Evolutionary conservation across 164 flowering plant species (phyloP), one percentile per base, ranked within the genome.

Genomic region (Taxillus chinensis): DNA sequence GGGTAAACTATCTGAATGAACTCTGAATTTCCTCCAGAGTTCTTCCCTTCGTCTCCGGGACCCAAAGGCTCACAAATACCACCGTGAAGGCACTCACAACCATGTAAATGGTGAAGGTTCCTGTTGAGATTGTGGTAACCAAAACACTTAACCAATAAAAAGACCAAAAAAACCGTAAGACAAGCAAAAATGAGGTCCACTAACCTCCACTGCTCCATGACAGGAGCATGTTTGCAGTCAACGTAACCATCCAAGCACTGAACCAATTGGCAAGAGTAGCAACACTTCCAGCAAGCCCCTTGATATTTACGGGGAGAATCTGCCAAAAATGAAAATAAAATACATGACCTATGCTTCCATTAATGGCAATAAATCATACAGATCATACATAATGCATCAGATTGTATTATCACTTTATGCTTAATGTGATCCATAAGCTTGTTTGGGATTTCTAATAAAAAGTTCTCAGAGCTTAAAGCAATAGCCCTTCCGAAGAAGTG

Each of bases 281-380:
- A 37, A 78, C 59, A 67, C 97, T 90, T 66, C 97, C 98, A 57
- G 90, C 98, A 56, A 92, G 90, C 12, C 97, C 73, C 77, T 92
- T 92, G 7, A 92, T 88, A 52, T 79, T 90, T 62, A 90, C 73
- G 2, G 98, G 98, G 67, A 92, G 91, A 64, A 92, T 86, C 98
- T 89, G 83, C 67, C 64, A 66, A 27, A 27, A 27, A 27, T 27
- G 2, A 27, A 27, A 27, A 27, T 27, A 10, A 43, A 65, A 57
- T 38, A 51, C 27, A 51, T 15, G 54, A 51, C 6, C 3, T 17
- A 15, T n/a, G 54, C 27, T 27, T 27, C 27, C 54, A 51, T 51
- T 15, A 14, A 14, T 12, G 4, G 14, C 51, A 48, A 8, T 8
- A 48, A 48, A 48, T 2, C 4, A 11, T 48, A 48, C 51, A 48